phyloP scores from a whole-genome alignment of 129 eudicot genomes.

The Helianthus annuus region HanXRQr2.0-SUNRISE NC_035440.2:164335223-164335722 shows the following conservation, averaged over 20 bases:
- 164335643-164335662: constrained; percentile 62
- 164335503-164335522: constrained; percentile 34
- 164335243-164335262: constrained; percentile 92
- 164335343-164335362: constrained; percentile 33
- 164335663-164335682: constrained; percentile 76
- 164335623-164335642: constrained; percentile 74
- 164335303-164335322: constrained; percentile 45
- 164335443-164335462: constrained; percentile 33
- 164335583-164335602: constrained; percentile 76
- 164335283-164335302: constrained; percentile 62
- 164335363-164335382: constrained; percentile 46
- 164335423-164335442: constrained; percentile 35
- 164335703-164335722: constrained; percentile 38
- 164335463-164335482: constrained; percentile 30
- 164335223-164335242: constrained; percentile 79
- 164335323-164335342: constrained; percentile 44
- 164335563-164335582: constrained; percentile 74
- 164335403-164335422: constrained; percentile 37
- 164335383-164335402: constrained; percentile 48
- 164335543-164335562: constrained; percentile 63
- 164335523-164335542: constrained; percentile 69
- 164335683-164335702: constrained; percentile 29
- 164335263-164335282: constrained; percentile 98
- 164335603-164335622: constrained; percentile 66
- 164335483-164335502: not conserved